A percentile compares a stretch with the other conserved stretches of the same genome.
Conservation (phyloP, 192 early-diverging fungal genomes). For the Linnemannia zychae region DNA sequence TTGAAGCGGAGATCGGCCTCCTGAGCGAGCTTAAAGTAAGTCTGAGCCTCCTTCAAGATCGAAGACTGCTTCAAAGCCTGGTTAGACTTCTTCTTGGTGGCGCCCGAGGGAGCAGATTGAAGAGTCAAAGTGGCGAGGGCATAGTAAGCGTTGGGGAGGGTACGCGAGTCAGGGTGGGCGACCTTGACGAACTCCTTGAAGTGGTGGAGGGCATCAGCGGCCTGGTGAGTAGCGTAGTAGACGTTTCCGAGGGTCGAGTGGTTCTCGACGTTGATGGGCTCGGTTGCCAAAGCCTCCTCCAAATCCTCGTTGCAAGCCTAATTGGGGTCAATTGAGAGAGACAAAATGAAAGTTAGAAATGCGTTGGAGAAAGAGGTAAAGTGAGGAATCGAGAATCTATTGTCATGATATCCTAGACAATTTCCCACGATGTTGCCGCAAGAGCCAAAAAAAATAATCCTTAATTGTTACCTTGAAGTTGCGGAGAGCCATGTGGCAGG, state of each 20-base stretch:
- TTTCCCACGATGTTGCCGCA: background rate
- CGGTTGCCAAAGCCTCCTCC: conserved; percentile 42
- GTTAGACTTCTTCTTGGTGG: conserved; percentile 58
- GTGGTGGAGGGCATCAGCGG: conserved; percentile 61
- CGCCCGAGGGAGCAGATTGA: conserved; percentile 41
- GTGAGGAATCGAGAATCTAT: conserved; percentile 29
- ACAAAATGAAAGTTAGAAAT: conserved; percentile 29
- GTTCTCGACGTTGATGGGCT: conserved; percentile 52
- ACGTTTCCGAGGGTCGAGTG: conserved; percentile 55
- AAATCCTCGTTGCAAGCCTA: conserved; percentile 57
- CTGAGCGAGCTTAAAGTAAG: conserved; percentile 67
- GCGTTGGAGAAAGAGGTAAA: conserved; percentile 16
- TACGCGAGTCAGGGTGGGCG: conserved; percentile 65
- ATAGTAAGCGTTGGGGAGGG: conserved; percentile 66
- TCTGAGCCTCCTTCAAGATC: conserved; percentile 56
- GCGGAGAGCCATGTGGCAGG: conserved; percentile 62
- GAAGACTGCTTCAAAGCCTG: conserved; percentile 56
- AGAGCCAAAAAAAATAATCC: too few relatives aligned
- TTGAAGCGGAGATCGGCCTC: conserved; percentile 66
- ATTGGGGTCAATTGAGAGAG: conserved; percentile 38
- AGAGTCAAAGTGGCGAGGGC: conserved; percentile 61
- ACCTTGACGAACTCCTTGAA: conserved; percentile 64
- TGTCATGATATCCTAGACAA: conserved; percentile 44
- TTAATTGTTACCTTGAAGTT: conserved; percentile 60
- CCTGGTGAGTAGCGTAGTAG: conserved; percentile 57